phyloP scores from a whole-genome alignment of 2,329 filamentous ascomycete species.

The Beauveria sp. region DNA sequence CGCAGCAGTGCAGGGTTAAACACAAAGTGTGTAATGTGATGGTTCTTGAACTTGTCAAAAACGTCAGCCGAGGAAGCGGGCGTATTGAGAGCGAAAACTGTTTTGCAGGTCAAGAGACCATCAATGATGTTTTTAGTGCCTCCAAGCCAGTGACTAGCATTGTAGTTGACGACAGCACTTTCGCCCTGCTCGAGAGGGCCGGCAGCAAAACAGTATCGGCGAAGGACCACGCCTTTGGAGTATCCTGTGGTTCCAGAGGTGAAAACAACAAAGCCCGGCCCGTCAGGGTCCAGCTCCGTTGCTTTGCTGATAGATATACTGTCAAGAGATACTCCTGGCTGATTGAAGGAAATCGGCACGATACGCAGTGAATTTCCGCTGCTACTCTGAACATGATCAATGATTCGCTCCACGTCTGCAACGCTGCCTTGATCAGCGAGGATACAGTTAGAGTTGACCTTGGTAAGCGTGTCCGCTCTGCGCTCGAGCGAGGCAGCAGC shows the following conservation, averaged over 20 bases:
- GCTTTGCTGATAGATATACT: slow-evolving; percentile 12
- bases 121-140: slow-evolving; percentile 12
- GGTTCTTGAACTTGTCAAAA: slow-evolving; percentile 11
- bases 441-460: slow-evolving; percentile 10
- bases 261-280: slow-evolving; percentile 18
- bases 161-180: slow-evolving; percentile 13
- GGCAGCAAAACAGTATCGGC: slow-evolving; percentile 6
- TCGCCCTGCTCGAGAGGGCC: background rate
- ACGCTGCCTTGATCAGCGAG: slow-evolving; percentile 6
- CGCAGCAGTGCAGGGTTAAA: slow-evolving; percentile 15
- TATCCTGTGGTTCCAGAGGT: slow-evolving; percentile 71
- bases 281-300: slow-evolving; percentile 5
- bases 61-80: slow-evolving; percentile 7
- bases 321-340: background rate
- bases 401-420: background rate
- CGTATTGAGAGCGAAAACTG: slow-evolving; percentile 13
- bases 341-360: background rate
- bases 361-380: background rate
- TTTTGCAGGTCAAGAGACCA: slow-evolving; percentile 13
- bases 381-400: background rate
- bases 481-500: slow-evolving; percentile 10
- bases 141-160: slow-evolving; percentile 17
- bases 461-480: slow-evolving; percentile 12
- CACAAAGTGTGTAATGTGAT: slow-evolving; percentile 11
- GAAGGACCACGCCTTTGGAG: slow-evolving; percentile 67